Base-by-base conservation (phyloP, 1,284 basidiomycete species). In the Phlebopus sp. region DNA sequence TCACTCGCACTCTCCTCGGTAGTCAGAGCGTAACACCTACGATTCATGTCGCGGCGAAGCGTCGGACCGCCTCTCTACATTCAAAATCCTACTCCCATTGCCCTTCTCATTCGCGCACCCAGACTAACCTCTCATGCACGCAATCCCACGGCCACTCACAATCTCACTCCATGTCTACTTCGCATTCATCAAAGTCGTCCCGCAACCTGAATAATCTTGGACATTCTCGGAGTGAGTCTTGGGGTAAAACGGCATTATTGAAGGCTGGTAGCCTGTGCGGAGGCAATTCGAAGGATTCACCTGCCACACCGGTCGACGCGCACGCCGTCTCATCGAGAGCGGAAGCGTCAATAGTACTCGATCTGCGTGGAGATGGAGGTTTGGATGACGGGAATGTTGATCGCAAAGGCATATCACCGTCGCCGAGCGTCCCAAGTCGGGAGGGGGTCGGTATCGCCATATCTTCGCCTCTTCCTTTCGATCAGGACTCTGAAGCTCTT, bases 371-470 rank as follows among this genome's bases (percentile, higher is more conserved):
- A 19, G 25, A 67, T 63, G 40, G 55, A 52, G 54, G 51, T 53
- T 3, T 54, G 50, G 46, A 68, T 62, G 45, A 48, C 49, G 31
- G 54, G 44, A 5, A n/a, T 41, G 4, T 46, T 49, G 47, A 51
- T 35, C 27, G 46, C 36, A 44, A 52, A 45, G 42, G 37, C n/a
- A 5, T 37, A 4, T 60, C 60, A 11, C 51, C 58, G 3, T 42
- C 42, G n/a, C 53, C 50, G 4, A 59, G 50, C 21, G 49, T 52
- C 30, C 46, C 43, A 5, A 59, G 53, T 18, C 66, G 58, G 7
- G 69, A 72, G 47, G 67, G 66, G 19, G 72, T 86, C 7, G 86
- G 86, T 2, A 79, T 89, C 46, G 87, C 86, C 5, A 62, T 90
- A 17, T 79, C 81, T 4, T 82, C 84, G 0, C 78, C 84, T 2